Conservation (phyloP, 1,139 yeast species). For the Lodderomyces parapsilosis region DNA sequence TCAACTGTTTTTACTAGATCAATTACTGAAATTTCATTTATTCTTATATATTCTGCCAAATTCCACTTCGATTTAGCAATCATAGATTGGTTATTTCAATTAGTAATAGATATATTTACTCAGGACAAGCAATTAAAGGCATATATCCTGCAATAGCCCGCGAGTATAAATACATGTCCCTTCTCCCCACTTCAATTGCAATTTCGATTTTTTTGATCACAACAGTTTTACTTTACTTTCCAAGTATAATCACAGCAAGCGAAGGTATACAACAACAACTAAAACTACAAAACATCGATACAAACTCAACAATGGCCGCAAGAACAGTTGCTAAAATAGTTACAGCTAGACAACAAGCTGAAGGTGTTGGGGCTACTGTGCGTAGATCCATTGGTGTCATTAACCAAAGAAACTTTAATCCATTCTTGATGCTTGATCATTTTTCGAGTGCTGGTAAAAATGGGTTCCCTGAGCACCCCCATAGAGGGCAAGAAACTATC, state of each 20-base stretch:
- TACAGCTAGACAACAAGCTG: slow-evolving; percentile 71
- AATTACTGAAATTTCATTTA: too few species aligned
- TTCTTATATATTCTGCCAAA: neutral
- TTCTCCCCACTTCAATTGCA: slow-evolving; percentile 7
- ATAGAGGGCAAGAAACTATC: slow-evolving; percentile 87
- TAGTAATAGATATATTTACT: too few species aligned
- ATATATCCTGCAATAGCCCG: neutral
- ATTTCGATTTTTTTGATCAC: slow-evolving; percentile 11
- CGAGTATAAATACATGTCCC: slow-evolving; percentile 15
- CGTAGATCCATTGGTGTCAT: slow-evolving; percentile 77
- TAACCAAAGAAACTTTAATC: slow-evolving; percentile 70
- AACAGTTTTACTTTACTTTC: slow-evolving; percentile 1
- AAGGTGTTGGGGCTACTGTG: slow-evolving; percentile 86
- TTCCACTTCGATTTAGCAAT: neutral
- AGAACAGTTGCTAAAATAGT: slow-evolving; percentile 62
- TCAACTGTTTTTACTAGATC: too few species aligned
- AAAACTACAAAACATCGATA: slow-evolving; percentile 6
- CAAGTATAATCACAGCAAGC: neutral
- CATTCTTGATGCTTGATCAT: slow-evolving; percentile 84
- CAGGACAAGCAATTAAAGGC: neutral
- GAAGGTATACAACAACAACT: too few species aligned
- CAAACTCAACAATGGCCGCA: slow-evolving; percentile 9
- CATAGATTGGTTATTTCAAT: too few species aligned
- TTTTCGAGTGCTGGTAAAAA: slow-evolving; percentile 52
- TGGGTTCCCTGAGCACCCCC: slow-evolving; percentile 95